A percentile compares a stretch with the other conserved stretches of the same genome.
Conservation (phyloP, 306 rosid species). For the Cucurbita maxima region DNA sequence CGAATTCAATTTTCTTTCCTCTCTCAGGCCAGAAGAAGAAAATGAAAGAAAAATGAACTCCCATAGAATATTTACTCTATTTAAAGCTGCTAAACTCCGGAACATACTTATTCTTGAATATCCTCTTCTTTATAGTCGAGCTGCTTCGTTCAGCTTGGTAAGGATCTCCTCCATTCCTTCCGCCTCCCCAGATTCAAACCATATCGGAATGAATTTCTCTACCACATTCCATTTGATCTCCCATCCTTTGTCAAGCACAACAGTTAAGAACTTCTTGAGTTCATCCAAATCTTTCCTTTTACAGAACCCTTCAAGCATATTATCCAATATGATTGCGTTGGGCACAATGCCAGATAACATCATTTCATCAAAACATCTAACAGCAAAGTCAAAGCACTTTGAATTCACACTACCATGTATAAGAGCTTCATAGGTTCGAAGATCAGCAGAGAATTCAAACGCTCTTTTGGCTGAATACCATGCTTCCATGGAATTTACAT, state of each 20-base stretch:
- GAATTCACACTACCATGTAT: slow-evolving; percentile 34
- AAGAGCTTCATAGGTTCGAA: slow-evolving; percentile 36
- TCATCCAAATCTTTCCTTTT: slow-evolving; percentile 20
- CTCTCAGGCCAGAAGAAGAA: no score
- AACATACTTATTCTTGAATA: no score
- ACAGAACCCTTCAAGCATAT: slow-evolving; percentile 40
- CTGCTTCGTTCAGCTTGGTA: not conserved
- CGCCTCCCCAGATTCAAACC: slow-evolving; percentile 8
- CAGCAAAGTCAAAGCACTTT: slow-evolving; percentile 24
- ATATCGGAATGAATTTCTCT: slow-evolving; percentile 26
- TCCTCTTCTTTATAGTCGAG: no score
- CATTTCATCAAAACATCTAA: slow-evolving; percentile 33
- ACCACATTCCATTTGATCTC: slow-evolving; percentile 23
- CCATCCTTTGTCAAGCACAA: slow-evolving; percentile 22
- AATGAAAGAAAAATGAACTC: no score
- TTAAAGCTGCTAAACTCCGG: no score
- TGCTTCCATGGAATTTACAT: slow-evolving; percentile 36
- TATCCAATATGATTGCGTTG: slow-evolving; percentile 27
- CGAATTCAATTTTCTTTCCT: not conserved
- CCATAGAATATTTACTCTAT: no score
- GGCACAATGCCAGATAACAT: slow-evolving; percentile 24
- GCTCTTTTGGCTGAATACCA: slow-evolving; percentile 43
- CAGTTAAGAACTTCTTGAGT: slow-evolving; percentile 25
- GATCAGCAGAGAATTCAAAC: slow-evolving; percentile 26
- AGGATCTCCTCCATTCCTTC: not conserved